Evolutionary conservation across 176 grass and related monocot genomes (phyloP).

Genomic region (Themeda triandra): DNA sequence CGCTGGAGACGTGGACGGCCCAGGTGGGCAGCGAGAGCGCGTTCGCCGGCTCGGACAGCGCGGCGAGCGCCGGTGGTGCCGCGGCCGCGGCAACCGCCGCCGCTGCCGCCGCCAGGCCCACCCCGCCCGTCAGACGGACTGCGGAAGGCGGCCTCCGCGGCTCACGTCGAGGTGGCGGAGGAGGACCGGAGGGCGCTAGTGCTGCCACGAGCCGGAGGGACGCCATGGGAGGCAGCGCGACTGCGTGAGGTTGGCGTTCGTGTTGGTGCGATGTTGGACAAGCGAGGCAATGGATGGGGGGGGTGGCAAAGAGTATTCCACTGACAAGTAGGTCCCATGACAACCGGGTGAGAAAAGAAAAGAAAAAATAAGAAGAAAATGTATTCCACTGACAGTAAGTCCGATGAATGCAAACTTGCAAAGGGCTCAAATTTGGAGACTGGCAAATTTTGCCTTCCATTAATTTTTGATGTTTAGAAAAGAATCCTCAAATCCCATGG

Average conservation of each 20-base stretch:
- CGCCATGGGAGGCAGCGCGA: constrained; percentile 12
- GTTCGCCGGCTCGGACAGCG: constrained; percentile 73
- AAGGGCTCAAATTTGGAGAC: too few relatives aligned
- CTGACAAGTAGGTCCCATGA: too few relatives aligned
- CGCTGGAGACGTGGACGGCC: constrained; percentile 92
- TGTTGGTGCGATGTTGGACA: too few relatives aligned
- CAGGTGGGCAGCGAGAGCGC: constrained; percentile 92
- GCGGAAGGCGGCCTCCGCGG: background rate
- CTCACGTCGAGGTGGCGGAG: background rate
- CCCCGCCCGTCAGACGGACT: constrained; percentile 18
- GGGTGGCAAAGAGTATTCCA: too few relatives aligned
- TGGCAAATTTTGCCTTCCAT: too few relatives aligned
- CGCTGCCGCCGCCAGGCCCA: constrained; percentile 33
- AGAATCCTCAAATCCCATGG: too few relatives aligned
- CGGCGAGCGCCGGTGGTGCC: constrained; percentile 49
- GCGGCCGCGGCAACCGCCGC: background rate
- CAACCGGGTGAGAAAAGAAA: too few relatives aligned
- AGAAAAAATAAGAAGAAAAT: too few relatives aligned
- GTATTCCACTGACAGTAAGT: too few relatives aligned
- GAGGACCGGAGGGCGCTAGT: background rate
- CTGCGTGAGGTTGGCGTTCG: background rate
- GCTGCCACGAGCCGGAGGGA: constrained; percentile 37
- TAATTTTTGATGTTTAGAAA: background rate
- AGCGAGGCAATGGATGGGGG: too few relatives aligned
- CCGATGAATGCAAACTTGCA: too few relatives aligned